phyloP scores from a whole-genome alignment of 129 eudicot species.

The Flaveria robusta region DNA sequence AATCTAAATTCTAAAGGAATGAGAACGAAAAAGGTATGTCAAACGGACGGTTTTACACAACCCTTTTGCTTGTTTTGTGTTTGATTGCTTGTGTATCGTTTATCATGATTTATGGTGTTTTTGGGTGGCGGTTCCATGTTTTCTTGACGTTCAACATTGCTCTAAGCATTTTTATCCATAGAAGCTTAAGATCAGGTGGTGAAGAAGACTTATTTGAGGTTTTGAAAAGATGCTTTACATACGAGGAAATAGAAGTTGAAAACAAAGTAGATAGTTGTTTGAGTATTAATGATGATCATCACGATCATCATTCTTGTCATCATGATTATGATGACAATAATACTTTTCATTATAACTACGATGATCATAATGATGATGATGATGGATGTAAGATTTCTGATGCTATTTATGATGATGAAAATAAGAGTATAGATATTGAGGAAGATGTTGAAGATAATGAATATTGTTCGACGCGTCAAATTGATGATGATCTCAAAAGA shows the following conservation, averaged over 20 bases:
- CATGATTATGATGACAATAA: not conserved
- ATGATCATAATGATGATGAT: not conserved
- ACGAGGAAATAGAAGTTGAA: conserved; percentile 20
- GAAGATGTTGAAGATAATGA: not conserved
- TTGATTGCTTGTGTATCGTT: conserved; percentile 21
- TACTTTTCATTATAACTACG: not conserved
- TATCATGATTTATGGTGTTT: conserved; percentile 18
- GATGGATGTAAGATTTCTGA: not conserved
- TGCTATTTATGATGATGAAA: not conserved
- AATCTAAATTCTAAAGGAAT: not conserved
- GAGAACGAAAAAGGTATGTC: conserved; percentile 13
- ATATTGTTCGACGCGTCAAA: not conserved
- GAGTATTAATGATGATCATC: not conserved
- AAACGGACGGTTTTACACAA: conserved; percentile 17
- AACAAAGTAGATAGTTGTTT: not conserved
- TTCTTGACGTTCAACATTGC: conserved; percentile 27
- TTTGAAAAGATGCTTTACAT: not conserved
- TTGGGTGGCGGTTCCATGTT: conserved; percentile 21
- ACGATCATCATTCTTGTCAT: not conserved
- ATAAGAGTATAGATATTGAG: not conserved
- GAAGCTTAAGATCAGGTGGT: conserved; percentile 3
- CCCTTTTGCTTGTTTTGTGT: conserved; percentile 14
- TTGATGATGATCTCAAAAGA: conserved; percentile 34
- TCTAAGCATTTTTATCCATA: conserved; percentile 14
- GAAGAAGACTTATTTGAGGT: not conserved